These are phyloP conservation scores for Fagopyrum tataricum DNA, from an alignment of 148 eudicot species.

Conservation along the genomic window DNA sequence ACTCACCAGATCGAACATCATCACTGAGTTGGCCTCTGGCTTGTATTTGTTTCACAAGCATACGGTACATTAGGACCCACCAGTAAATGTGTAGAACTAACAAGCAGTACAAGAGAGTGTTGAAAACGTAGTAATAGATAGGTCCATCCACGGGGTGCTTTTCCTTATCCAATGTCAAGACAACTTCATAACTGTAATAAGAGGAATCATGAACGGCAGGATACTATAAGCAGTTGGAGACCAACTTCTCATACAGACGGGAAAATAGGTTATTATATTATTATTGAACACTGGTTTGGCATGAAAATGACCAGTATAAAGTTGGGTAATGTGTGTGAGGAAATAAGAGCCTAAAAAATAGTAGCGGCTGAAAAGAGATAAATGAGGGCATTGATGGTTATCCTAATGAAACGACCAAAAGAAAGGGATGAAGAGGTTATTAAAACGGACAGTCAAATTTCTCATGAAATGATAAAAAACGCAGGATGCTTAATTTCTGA, in stretches of 20 bases:
- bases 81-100: conserved; percentile 92
- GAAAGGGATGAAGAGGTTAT: neutral
- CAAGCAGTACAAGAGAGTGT: conserved; percentile 61
- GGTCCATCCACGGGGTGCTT: conserved; percentile 74
- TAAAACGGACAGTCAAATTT: neutral
- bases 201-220: conserved; percentile 2
- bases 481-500: neutral
- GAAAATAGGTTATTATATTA: neutral
- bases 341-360: neutral
- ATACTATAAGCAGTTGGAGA: neutral
- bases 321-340: neutral
- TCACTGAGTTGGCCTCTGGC: conserved; percentile 82
- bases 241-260: neutral
- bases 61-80: conserved; percentile 92
- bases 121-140: conserved; percentile 80
- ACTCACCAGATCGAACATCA: conserved; percentile 97
- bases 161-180: conserved; percentile 64
- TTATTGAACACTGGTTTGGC: neutral
- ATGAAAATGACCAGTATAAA: neutral
- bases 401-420: neutral
- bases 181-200: conserved; percentile 76
- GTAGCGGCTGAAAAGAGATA: neutral
- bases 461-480: neutral
- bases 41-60: conserved; percentile 96
- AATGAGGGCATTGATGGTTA: neutral